Evolutionary conservation across 805 yeast genomes (phyloP).

Genomic region (Candida broadrunensis): DNA sequence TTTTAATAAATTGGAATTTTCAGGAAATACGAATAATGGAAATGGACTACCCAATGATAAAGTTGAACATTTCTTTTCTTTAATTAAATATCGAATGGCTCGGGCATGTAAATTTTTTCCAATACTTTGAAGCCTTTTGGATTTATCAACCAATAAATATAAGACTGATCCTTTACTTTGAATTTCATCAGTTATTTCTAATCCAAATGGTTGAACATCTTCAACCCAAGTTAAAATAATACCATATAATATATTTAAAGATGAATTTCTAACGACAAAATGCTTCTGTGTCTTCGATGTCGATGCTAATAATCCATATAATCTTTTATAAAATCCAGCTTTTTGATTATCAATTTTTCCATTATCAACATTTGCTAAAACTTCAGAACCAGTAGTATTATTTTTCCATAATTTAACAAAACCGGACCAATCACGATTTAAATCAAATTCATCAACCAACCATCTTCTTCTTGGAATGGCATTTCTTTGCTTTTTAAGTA

Average conservation of each 20-base stretch:
- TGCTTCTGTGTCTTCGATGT: conserved; percentile 36
- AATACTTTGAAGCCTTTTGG: conserved; percentile 52
- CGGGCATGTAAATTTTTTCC: conserved; percentile 53
- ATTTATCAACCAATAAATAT: conserved; percentile 49
- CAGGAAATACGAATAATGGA: conserved; percentile 42
- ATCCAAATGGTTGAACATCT: conserved; percentile 11
- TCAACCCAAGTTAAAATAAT: conserved; percentile 52
- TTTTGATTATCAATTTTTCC: conserved; percentile 19
- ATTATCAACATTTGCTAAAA: conserved; percentile 10
- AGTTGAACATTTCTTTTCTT: conserved; percentile 38
- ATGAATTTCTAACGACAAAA: conserved; percentile 56
- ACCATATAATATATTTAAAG: conserved; percentile 54
- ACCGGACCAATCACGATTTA: conserved; percentile 49
- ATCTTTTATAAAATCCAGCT: conserved; percentile 25
- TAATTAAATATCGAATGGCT: conserved; percentile 47
- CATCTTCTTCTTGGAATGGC: conserved; percentile 39
- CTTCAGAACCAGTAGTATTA: conserved; percentile 22
- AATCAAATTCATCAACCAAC: conserved; percentile 56
- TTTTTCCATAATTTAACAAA: conserved; percentile 42
- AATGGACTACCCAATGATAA: conserved; percentile 44
- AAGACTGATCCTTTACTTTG: conserved; percentile 40
- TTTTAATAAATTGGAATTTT: conserved; percentile 15
- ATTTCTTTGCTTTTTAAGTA: conserved; percentile 6
- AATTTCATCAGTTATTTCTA: conserved; percentile 10
- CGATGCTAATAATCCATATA: conserved; percentile 28